A percentile compares a stretch with the other conserved stretches of the same genome.
Conservation (phyloP, 2,329 filamentous ascomycete genomes). For the Fusarium nisikadoi region DNA sequence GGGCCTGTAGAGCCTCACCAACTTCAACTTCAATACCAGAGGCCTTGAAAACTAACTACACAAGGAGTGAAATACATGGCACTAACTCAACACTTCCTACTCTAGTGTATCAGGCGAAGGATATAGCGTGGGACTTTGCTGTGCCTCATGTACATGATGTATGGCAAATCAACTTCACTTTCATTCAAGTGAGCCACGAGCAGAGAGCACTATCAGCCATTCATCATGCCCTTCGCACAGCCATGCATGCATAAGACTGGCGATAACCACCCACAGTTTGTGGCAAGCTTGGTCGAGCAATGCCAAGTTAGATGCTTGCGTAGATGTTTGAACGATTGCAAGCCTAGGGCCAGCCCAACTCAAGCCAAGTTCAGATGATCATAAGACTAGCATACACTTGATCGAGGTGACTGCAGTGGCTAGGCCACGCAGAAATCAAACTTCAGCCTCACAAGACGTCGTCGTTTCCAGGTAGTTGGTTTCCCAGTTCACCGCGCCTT, state of each 20-base stretch:
- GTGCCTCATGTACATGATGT: neutral
- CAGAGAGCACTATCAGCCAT: neutral
- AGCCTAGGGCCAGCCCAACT: neutral
- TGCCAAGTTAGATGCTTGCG: neutral
- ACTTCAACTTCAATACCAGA: neutral
- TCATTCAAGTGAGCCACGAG: neutral
- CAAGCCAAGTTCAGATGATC: neutral
- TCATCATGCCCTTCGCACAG: neutral
- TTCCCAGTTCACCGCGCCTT: neutral
- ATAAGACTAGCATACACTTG: neutral
- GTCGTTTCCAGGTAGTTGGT: neutral
- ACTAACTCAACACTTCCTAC: neutral
- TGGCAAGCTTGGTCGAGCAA: neutral
- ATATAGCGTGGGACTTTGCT: neutral
- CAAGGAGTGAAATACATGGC: neutral
- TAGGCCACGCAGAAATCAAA: neutral
- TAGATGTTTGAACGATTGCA: neutral
- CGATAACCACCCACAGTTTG: neutral
- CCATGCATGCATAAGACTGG: neutral
- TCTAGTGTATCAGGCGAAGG: neutral
- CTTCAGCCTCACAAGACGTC: neutral
- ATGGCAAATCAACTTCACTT: neutral
- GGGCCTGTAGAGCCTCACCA: constrained; percentile 8
- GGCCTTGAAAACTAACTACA: neutral
- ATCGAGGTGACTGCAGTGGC: neutral